Percentiles rank a stretch among this genome's conserved stretches.
Evolutionary conservation across 768 basidiomycete species (phyloP).

Genomic region (Tricholoma sp.): DNA sequence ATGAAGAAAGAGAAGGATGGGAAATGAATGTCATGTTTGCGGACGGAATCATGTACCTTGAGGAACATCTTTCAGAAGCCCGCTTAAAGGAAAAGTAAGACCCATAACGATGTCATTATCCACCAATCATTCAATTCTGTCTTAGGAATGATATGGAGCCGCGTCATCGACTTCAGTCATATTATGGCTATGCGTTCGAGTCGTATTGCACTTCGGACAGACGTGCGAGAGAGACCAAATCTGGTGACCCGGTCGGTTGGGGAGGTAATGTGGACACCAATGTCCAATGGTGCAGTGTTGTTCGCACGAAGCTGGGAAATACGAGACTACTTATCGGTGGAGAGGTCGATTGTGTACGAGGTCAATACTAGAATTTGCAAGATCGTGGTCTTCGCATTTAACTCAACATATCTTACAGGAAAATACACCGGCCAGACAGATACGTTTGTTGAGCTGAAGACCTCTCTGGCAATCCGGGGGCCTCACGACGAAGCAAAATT

Average conservation of each 20-base stretch:
- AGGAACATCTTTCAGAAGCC: conserved; percentile 62
- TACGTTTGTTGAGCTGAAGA: conserved; percentile 83
- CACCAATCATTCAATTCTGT: background rate
- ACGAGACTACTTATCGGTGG: conserved; percentile 76
- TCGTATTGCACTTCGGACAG: conserved; percentile 70
- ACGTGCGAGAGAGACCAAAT: conserved; percentile 19
- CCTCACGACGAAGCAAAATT: conserved; percentile 65
- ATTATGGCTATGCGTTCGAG: conserved; percentile 89
- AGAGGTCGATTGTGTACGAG: conserved; percentile 86
- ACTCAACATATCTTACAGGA: conserved; percentile 31
- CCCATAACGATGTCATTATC: background rate
- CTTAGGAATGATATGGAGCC: conserved; percentile 62
- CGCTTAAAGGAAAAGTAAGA: conserved; percentile 62
- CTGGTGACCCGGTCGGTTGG: conserved; percentile 50
- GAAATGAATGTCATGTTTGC: conserved; percentile 80
- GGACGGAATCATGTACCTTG: conserved; percentile 66
- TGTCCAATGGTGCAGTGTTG: conserved; percentile 86
- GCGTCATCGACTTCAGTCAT: conserved; percentile 58
- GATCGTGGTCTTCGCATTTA: conserved; percentile 6
- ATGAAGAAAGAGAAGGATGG: conserved; percentile 77
- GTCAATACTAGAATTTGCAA: conserved; percentile 31
- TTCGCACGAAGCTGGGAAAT: conserved; percentile 77
- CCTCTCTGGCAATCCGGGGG: conserved; percentile 67
- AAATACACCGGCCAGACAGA: conserved; percentile 57
- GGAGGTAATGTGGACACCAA: conserved; percentile 84